phyloP scores from a whole-genome alignment of 345 rosid genomes.

The Salix purpurea region DNA sequence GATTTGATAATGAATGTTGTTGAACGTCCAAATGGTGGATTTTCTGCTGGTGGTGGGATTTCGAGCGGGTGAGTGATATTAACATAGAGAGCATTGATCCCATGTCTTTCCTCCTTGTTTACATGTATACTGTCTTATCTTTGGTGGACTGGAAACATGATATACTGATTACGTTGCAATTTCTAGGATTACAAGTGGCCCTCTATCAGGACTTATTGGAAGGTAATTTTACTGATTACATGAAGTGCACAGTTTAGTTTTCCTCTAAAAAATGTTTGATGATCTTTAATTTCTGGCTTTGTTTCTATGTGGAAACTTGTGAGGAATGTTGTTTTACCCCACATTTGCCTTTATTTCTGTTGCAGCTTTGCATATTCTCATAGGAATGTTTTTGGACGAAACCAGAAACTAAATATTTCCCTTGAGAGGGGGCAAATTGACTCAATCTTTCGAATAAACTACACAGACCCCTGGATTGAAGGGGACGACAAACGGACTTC shows the following conservation, averaged over 20 bases:
- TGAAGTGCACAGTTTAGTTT: constrained; percentile 9
- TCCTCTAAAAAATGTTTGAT: background rate
- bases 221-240: constrained; percentile 42
- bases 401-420: constrained; percentile 86
- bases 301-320: background rate
- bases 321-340: background rate
- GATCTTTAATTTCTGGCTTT: background rate
- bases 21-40: constrained; percentile 93
- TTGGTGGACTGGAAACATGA: background rate
- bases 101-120: constrained; percentile 6
- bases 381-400: constrained; percentile 86
- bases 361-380: constrained; percentile 98
- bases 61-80: constrained; percentile 71
- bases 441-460: constrained; percentile 83
- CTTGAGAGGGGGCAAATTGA: constrained; percentile 92
- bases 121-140: background rate
- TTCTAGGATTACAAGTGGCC: constrained; percentile 90
- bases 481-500: constrained; percentile 94
- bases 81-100: background rate
- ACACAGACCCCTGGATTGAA: constrained; percentile 98
- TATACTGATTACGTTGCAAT: constrained; percentile 7
- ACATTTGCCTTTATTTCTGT: constrained; percentile 6
- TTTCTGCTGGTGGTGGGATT: constrained; percentile 94
- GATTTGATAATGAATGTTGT: constrained; percentile 91
- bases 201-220: constrained; percentile 84